Evolutionary conservation across 108 stramenopile genomes (phyloP), one percentile per base, ranked within the genome.

Genomic region (Nannochloropsis granulata): DNA sequence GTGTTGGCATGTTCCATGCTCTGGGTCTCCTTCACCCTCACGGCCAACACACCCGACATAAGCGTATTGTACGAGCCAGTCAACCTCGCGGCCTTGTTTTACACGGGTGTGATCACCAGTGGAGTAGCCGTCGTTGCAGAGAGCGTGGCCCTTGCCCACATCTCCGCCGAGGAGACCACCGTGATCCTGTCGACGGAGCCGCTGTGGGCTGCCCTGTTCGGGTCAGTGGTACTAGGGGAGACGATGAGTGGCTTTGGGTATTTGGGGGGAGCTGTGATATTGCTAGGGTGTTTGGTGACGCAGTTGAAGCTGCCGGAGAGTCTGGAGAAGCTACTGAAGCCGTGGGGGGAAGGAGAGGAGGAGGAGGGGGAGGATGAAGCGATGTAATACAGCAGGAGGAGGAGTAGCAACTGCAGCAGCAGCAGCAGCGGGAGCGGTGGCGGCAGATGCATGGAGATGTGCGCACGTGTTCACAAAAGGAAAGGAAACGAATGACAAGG

Each of bases 161-260:
- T 97, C 13, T 92, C 92, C 19, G 96, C 96, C 9, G 90, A 94
- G 9, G 96, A 97, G 83, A 94, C 95, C 13, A 97, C 96, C 8
- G 85, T 97, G 26, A 93, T 97, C 34, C 93, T 96, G 42, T 92
- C 93, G 16, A 96, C 96, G 9, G 95, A 96, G 87, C 95, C 96
- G 19, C 45, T 97, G 23, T 96, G 92, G 90, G 96, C 95, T 46
- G 89, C 94, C 19, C 92, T 90, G 24, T 94, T 95, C 89, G 95
- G 95, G 0, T 91, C 92, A 43, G 82, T 91, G 8, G 86, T 95
- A 12, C 91, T 95, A 56, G 93, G 94, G 44, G 96, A 97, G 85
- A 86, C 84, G 46, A 84, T 95, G 84, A 71, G n/a, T 71, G 56
- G 56, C 2, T 71, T 71, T 71, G 56, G 56, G 9, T 71, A 71